Conservation (phyloP, 2,329 filamentous ascomycete genomes). For the Cladosporium oxysporum region DNA sequence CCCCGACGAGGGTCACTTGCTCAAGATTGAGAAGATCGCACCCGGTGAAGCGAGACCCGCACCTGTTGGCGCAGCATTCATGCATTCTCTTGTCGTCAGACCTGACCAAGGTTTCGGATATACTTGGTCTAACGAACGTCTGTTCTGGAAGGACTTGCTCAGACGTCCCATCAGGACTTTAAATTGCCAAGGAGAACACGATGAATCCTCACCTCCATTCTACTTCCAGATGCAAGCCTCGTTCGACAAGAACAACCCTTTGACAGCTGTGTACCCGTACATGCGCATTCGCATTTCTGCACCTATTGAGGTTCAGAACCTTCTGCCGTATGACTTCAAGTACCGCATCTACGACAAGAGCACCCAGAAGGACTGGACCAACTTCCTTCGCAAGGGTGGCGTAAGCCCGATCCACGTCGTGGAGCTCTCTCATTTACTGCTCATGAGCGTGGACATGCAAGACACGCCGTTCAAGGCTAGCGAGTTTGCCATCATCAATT, state of each 20-base stretch:
- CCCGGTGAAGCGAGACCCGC: conserved; percentile 88
- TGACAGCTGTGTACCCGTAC: conserved; percentile 84
- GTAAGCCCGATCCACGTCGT: conserved; percentile 97
- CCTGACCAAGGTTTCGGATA: conserved; percentile 97
- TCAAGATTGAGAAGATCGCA: conserved; percentile 97
- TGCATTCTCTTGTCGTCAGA: conserved; percentile 83
- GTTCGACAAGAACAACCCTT: conserved; percentile 79
- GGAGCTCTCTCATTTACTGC: conserved; percentile 86
- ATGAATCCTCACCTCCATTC: conserved; percentile 76
- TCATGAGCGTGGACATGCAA: conserved; percentile 94
- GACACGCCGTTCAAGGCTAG: conserved; percentile 93
- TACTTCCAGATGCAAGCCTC: conserved; percentile 94
- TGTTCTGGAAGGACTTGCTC: conserved; percentile 92
- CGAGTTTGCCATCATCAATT: conserved; percentile 96
- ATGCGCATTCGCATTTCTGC: conserved; percentile 92
- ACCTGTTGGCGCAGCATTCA: conserved; percentile 86
- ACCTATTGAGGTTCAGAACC: conserved; percentile 89
- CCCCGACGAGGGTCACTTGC: conserved; percentile 78
- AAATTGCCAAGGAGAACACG: conserved; percentile 82
- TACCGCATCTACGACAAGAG: conserved; percentile 99
- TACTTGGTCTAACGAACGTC: conserved; percentile 83
- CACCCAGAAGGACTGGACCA: conserved; percentile 98
- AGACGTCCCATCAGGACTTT: conserved; percentile 82
- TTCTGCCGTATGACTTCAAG: conserved; percentile 97
- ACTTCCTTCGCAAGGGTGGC: conserved; percentile 93